These are phyloP conservation scores for Vitis amurensis DNA, from an alignment of 164 flowering plant species.

Conservation along the genomic window DNA sequence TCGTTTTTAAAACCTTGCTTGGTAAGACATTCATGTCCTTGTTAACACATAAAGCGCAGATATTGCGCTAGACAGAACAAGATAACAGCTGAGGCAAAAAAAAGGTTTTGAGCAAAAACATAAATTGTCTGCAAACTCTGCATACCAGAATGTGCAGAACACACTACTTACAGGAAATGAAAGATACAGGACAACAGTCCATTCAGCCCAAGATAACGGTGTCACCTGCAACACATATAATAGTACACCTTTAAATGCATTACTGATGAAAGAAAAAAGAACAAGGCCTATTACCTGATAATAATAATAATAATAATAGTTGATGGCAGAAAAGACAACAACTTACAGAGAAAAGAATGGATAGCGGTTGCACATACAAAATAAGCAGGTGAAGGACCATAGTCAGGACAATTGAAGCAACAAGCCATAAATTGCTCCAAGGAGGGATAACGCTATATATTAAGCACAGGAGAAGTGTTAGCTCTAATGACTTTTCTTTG, in stretches of 20 bases:
- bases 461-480: constrained; percentile 6
- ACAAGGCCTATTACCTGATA: background rate
- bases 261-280: background rate
- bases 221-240: constrained; percentile 64
- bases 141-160: background rate
- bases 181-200: constrained; percentile 81
- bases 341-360: constrained; percentile 95
- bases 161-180: constrained; percentile 81
- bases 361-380: constrained; percentile 78
- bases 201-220: constrained; percentile 86
- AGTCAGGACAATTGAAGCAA: constrained; percentile 81
- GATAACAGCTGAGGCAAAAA: too few relatives aligned
- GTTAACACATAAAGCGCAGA: too few relatives aligned
- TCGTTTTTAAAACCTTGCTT: too few relatives aligned
- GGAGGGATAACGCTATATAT: constrained; percentile 74
- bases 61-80: too few relatives aligned
- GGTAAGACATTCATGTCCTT: too few relatives aligned
- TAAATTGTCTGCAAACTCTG: too few relatives aligned
- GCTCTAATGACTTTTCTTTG: background rate
- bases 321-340: constrained; percentile 7
- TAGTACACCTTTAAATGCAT: background rate
- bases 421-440: constrained; percentile 98
- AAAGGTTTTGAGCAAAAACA: too few relatives aligned
- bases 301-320: background rate
- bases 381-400: constrained; percentile 89